Evolutionary conservation across 345 rosid genomes (phyloP).

Genomic region (Melaleuca quinquenervia): DNA sequence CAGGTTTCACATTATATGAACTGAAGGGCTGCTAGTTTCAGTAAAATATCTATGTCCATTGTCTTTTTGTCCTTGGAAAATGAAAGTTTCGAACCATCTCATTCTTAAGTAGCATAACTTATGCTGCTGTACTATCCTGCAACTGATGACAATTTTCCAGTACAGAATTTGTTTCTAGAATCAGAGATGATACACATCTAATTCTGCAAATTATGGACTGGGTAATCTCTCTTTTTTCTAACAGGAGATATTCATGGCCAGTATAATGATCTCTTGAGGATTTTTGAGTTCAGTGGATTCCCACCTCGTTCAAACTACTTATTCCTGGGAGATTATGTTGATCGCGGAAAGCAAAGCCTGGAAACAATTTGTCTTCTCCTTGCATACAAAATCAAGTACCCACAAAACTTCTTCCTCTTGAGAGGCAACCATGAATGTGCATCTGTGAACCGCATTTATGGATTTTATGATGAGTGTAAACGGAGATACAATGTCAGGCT

Average conservation of each 20-base stretch:
- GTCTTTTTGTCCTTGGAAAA: background rate
- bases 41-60: background rate
- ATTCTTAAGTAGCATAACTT: background rate
- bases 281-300: conserved; percentile 70
- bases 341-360: conserved; percentile 82
- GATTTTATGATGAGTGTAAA: conserved; percentile 85
- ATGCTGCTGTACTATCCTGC: background rate
- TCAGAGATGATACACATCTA: background rate
- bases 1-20: background rate
- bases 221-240: background rate
- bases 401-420: conserved; percentile 68
- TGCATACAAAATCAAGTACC: conserved; percentile 75
- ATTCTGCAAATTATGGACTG: background rate
- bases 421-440: conserved; percentile 94
- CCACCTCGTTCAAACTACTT: conserved; percentile 81
- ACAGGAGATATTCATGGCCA: conserved; percentile 95
- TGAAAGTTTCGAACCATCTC: background rate
- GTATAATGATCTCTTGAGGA: conserved; percentile 81
- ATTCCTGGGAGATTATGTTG: conserved; percentile 86
- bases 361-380: conserved; percentile 90
- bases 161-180: background rate
- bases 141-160: background rate
- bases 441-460: conserved; percentile 75
- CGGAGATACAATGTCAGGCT: conserved; percentile 60
- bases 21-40: background rate